Evolutionary conservation across 1,284 basidiomycete genomes (phyloP).

Genomic region (Leccinum subspadiceum): DNA sequence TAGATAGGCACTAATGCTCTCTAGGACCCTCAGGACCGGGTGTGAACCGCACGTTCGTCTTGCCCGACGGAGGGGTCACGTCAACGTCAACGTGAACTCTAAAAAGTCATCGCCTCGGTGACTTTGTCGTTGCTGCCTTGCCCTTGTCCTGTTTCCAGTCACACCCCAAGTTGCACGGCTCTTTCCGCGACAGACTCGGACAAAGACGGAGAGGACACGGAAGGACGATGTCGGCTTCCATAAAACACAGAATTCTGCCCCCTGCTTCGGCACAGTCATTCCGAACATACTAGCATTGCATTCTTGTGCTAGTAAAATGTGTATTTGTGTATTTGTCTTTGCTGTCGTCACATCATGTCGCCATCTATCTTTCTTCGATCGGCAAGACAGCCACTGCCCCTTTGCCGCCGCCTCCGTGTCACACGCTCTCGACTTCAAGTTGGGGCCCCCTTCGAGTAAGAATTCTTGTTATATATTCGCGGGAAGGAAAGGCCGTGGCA

Average conservation of each 20-base stretch:
- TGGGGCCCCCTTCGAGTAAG: background rate
- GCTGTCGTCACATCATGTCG: conserved; percentile 12
- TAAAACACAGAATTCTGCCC: conserved; percentile 3
- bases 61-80: conserved; percentile 13
- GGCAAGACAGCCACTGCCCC: conserved; percentile 4
- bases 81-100: conserved; percentile 13
- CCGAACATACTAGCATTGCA: conserved; percentile 3
- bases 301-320: background rate
- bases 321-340: conserved; percentile 10
- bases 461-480: conserved; percentile 17
- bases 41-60: conserved; percentile 14
- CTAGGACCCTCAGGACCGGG: conserved; percentile 5
- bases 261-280: conserved; percentile 13
- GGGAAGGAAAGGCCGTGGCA: conserved; percentile 13
- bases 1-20: conserved; percentile 13
- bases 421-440: background rate
- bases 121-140: background rate
- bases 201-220: background rate
- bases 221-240: background rate
- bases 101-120: background rate
- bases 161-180: conserved; percentile 1
- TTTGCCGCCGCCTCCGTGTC: background rate
- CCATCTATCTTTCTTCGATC: conserved; percentile 9
- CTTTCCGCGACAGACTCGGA: conserved; percentile 2
- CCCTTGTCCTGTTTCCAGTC: background rate